A percentile compares a stretch with the other conserved stretches of the same genome.
phyloP scores from a whole-genome alignment of 495 filamentous ascomycete species.

The Aspergillus sparsus region DNA sequence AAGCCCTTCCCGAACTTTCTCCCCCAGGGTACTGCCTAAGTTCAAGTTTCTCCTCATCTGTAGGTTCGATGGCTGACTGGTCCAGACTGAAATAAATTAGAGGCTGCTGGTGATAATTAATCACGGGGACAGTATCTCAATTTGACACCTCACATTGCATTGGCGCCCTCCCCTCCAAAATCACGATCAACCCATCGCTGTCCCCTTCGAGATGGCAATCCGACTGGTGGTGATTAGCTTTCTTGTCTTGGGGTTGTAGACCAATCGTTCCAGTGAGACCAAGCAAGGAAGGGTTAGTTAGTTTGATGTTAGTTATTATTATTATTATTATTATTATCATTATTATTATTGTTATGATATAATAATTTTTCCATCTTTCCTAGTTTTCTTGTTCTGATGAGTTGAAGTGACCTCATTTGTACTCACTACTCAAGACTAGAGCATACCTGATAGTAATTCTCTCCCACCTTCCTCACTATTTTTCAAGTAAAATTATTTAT shows the following conservation, averaged over 20 bases:
- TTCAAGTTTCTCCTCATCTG: not conserved
- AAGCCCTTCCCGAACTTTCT: conserved; percentile 4
- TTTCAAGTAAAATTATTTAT: not conserved
- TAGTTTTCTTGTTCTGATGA: no score
- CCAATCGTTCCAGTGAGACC: no score
- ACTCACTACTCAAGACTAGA: no score
- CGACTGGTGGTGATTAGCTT: no score
- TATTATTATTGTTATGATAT: not conserved
- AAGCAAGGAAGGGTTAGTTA: no score
- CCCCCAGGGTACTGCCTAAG: not conserved
- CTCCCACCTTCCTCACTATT: no score
- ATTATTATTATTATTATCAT: not conserved
- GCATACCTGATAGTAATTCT: not conserved
- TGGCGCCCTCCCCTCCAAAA: not conserved
- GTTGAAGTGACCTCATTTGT: no score
- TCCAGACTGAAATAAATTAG: not conserved
- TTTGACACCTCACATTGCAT: conserved; percentile 14
- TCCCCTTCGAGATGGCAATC: not conserved
- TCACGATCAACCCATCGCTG: conserved; percentile 6
- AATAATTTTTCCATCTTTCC: no score
- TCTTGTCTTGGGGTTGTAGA: no score
- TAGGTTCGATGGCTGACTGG: not conserved
- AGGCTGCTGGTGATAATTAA: not conserved
- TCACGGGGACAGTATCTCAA: conserved; percentile 1
- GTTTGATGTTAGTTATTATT: no score